Evolutionary conservation across 2,329 filamentous ascomycete species (phyloP), one percentile per base, ranked within the genome.

Genomic region (Diplodia seriata): DNA sequence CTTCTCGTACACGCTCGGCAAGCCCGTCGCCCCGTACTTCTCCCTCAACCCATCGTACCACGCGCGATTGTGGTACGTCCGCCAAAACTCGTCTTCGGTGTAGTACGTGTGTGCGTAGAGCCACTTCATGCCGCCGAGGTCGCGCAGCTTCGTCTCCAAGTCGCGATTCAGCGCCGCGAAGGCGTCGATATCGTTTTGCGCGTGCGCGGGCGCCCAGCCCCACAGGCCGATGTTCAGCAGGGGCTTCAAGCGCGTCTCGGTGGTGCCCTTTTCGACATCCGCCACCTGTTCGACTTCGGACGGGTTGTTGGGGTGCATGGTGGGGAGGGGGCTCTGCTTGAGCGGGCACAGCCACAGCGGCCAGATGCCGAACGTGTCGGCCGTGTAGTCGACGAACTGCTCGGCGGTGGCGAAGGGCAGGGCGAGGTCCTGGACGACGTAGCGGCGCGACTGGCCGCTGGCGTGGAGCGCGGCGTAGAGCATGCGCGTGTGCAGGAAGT

Each of bases 61-160:
- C 79, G 72, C 47, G 29, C 59, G 47, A 18, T 82, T 80, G 73
- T 90, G 85, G 69, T 91, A 91, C 65, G 86, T 82, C 11, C 80
- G 76, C 89, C 89, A 91, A 74, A 92, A 92, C 70, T 91, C 89
- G 0, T 86, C 83, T 74, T 90, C 85, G 3, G 83, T 86, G 75
- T 90, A 90, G 76, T 89, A 91, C 0, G 87, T 86, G 68, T 91
- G 89, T 0, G 89, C 88, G 70, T 92, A 92, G 1, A 92, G 78
- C 81, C 88, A 90, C 77, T 91, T 91, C 81, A 87, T 88, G 6
- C 90, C 90, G 2, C 85, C 82, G 7, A 89, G 81, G 31, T 85
- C 83, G 9, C 83, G 82, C 0, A 91, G 81, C 66, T 85, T 86
- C 9, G 81, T 78, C 77, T 91, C 90, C 1, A 92, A 80, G 0